Conservation (phyloP, 805 yeast species). For the Teunomyces stri region DNA sequence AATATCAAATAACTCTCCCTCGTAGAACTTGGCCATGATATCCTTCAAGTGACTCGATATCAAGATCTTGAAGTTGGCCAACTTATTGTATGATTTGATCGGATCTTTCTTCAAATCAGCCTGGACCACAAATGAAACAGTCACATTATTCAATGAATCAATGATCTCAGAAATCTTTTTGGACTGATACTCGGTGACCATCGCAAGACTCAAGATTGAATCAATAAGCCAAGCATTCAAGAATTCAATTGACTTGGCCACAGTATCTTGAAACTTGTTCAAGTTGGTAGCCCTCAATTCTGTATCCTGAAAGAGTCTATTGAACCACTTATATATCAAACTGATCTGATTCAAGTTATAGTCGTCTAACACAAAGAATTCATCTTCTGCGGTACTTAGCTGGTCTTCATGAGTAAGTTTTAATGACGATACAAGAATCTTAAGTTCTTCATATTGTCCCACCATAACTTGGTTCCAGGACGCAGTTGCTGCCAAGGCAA, state of each 20-base stretch:
- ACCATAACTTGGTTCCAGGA: slow-evolving; percentile 21
- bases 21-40: slow-evolving; percentile 49
- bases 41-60: slow-evolving; percentile 41
- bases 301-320: slow-evolving; percentile 15
- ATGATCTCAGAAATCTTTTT: slow-evolving; percentile 28
- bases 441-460: slow-evolving; percentile 17
- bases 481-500: slow-evolving; percentile 15
- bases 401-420: slow-evolving; percentile 10
- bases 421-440: slow-evolving; percentile 12
- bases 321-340: slow-evolving; percentile 23
- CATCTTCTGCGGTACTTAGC: slow-evolving; percentile 3
- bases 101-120: slow-evolving; percentile 16
- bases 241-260: slow-evolving; percentile 26
- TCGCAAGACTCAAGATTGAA: slow-evolving; percentile 22
- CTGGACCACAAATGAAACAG: slow-evolving; percentile 17
- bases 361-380: slow-evolving; percentile 17
- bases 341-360: slow-evolving; percentile 17
- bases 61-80: slow-evolving; percentile 30
- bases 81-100: slow-evolving; percentile 24
- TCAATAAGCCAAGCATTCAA: slow-evolving; percentile 27
- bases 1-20: slow-evolving; percentile 50
- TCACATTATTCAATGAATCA: slow-evolving; percentile 18
- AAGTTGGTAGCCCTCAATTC: slow-evolving; percentile 26
- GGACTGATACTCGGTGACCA: slow-evolving; percentile 37
- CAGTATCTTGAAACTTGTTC: slow-evolving; percentile 23